Percentiles rank a stretch among this genome's conserved stretches.
phyloP scores from a whole-genome alignment of 768 basidiomycete genomes.

The Calvatia gigantea region DNA sequence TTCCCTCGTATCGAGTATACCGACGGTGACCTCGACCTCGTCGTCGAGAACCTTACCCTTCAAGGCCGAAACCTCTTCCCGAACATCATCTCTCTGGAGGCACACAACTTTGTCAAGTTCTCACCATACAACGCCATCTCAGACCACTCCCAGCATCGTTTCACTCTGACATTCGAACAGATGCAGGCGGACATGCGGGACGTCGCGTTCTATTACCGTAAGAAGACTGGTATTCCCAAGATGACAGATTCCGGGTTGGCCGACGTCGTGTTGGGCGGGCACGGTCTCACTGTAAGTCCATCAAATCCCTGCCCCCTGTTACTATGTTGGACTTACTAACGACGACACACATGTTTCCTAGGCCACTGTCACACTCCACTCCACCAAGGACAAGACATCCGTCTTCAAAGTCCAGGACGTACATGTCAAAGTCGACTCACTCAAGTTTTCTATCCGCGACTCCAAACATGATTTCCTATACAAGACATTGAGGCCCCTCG shows the following conservation, averaged over 20 bases:
- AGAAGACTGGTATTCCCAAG: conserved; percentile 81
- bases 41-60: conserved; percentile 90
- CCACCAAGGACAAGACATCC: conserved; percentile 58
- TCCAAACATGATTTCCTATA: conserved; percentile 88
- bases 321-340: neutral
- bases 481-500: conserved; percentile 78
- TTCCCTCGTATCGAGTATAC: conserved; percentile 94
- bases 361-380: conserved; percentile 60
- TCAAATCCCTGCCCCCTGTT: neutral
- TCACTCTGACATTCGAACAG: conserved; percentile 74
- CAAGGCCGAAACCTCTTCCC: conserved; percentile 90
- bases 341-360: conserved; percentile 16
- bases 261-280: conserved; percentile 81
- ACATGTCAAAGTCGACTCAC: conserved; percentile 76
- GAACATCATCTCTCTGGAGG: conserved; percentile 68
- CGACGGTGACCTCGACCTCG: conserved; percentile 80
- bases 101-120: conserved; percentile 82
- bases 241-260: conserved; percentile 80
- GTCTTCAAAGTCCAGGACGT: conserved; percentile 74
- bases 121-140: conserved; percentile 62
- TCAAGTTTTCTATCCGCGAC: conserved; percentile 90
- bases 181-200: conserved; percentile 95
- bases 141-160: conserved; percentile 66
- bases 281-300: conserved; percentile 62
- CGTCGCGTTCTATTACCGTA: conserved; percentile 86